Evolutionary conservation across 306 rosid species (phyloP).

Genomic region (Malus asiatica): DNA sequence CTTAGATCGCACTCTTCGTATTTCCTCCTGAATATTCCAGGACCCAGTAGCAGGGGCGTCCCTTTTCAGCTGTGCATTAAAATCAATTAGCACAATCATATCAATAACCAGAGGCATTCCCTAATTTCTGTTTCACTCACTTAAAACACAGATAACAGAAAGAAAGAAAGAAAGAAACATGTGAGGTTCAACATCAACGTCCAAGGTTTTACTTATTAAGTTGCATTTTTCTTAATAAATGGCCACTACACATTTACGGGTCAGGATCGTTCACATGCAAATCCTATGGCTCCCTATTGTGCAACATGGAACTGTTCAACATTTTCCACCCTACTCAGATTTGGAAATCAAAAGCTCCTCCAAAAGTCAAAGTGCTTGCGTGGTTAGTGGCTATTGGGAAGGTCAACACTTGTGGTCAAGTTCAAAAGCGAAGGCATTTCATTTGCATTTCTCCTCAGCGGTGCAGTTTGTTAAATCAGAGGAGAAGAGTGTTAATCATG

Average conservation of each 20-base stretch:
- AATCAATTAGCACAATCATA: constrained; percentile 3
- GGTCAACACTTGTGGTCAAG: no score
- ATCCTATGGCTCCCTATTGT: no score
- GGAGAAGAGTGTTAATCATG: no score
- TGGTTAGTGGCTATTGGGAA: no score
- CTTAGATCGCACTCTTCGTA: constrained; percentile 80
- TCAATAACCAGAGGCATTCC: background rate
- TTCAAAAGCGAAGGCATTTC: no score
- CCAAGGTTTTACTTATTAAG: background rate
- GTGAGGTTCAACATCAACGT: background rate
- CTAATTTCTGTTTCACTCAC: background rate
- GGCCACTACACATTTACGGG: background rate
- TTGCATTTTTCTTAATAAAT: background rate
- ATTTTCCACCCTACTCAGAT: no score
- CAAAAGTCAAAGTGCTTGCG: no score
- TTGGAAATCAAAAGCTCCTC: no score
- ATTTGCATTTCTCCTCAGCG: no score
- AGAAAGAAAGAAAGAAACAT: background rate
- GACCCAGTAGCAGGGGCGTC: constrained; percentile 61
- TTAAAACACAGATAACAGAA: background rate
- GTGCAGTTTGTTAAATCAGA: no score
- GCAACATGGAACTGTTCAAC: no score
- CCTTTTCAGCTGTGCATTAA: constrained; percentile 69
- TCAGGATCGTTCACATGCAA: no score
- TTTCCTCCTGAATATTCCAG: constrained; percentile 96